Conservation (phyloP, 1,284 basidiomycete species). For the Hemileia vastatrix region DNA sequence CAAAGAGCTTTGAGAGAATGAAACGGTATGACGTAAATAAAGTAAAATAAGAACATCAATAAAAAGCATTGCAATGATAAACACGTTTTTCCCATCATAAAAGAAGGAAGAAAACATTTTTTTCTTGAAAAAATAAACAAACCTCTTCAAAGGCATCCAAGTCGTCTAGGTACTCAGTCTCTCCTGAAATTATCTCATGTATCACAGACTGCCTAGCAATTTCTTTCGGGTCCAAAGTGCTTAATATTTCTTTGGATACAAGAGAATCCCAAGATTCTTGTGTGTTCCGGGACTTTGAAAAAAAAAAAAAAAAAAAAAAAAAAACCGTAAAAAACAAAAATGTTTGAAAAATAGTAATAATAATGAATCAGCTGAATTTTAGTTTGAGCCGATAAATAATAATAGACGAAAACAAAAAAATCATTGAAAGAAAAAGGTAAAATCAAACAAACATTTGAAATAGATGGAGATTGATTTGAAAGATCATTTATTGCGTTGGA, state of each 20-base stretch:
- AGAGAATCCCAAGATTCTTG: conserved; percentile 71
- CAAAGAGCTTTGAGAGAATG: conserved; percentile 54
- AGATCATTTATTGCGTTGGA: neutral
- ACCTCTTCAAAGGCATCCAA: conserved; percentile 63
- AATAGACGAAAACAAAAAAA: too few species aligned
- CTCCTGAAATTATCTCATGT: conserved; percentile 77
- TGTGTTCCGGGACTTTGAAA: too few species aligned
- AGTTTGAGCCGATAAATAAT: too few species aligned
- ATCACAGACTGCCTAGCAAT: conserved; percentile 81
- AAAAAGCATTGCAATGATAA: neutral
- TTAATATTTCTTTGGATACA: conserved; percentile 60
- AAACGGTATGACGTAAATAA: neutral
- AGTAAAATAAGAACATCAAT: neutral
- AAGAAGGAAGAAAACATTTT: neutral
- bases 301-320: too few species aligned
- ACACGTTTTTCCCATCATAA: neutral
- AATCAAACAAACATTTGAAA: too few species aligned
- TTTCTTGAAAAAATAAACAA: neutral
- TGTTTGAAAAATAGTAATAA: too few species aligned
- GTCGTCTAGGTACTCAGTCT: conserved; percentile 82
- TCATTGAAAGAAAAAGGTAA: too few species aligned
- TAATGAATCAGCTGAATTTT: too few species aligned
- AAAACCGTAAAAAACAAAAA: too few species aligned
- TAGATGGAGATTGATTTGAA: neutral
- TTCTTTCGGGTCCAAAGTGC: conserved; percentile 63